Evolutionary conservation across 768 basidiomycete species (phyloP).

Genomic region (Pleurotus pulmonarius): DNA sequence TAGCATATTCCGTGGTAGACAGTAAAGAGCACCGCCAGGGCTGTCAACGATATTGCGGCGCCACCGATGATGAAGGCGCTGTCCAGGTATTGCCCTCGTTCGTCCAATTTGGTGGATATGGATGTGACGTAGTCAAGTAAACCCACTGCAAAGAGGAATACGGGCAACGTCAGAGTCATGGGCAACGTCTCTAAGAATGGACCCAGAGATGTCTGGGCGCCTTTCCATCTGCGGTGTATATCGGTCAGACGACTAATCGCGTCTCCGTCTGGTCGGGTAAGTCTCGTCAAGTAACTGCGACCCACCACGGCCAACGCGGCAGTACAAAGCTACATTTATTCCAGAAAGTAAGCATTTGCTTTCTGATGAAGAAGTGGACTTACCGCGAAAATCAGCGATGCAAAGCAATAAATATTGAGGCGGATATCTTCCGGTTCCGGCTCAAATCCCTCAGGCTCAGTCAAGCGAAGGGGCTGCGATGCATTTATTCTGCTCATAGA

Average conservation of each 20-base stretch:
- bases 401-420: slow-evolving; percentile 15
- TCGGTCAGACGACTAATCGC: slow-evolving; percentile 10
- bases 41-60: background rate
- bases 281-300: slow-evolving; percentile 10
- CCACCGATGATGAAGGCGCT: background rate
- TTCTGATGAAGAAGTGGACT: background rate
- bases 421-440: slow-evolving; percentile 11
- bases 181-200: slow-evolving; percentile 12
- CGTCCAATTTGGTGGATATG: background rate
- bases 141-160: slow-evolving; percentile 11
- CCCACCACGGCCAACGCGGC: slow-evolving; percentile 14
- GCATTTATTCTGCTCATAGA: background rate
- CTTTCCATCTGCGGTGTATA: slow-evolving; percentile 9
- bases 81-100: background rate
- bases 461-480: background rate
- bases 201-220: slow-evolving; percentile 7
- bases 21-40: background rate
- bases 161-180: slow-evolving; percentile 10
- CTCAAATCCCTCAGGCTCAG: slow-evolving; percentile 1
- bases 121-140: slow-evolving; percentile 13
- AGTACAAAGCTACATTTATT: slow-evolving; percentile 9
- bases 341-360: background rate
- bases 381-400: slow-evolving; percentile 14
- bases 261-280: slow-evolving; percentile 10
- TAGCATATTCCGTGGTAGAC: slow-evolving; percentile 5